These are phyloP conservation scores for Cylindrodendrum hubeiense DNA, from an alignment of 2,329 filamentous ascomycete species.

Conservation along the genomic window DNA sequence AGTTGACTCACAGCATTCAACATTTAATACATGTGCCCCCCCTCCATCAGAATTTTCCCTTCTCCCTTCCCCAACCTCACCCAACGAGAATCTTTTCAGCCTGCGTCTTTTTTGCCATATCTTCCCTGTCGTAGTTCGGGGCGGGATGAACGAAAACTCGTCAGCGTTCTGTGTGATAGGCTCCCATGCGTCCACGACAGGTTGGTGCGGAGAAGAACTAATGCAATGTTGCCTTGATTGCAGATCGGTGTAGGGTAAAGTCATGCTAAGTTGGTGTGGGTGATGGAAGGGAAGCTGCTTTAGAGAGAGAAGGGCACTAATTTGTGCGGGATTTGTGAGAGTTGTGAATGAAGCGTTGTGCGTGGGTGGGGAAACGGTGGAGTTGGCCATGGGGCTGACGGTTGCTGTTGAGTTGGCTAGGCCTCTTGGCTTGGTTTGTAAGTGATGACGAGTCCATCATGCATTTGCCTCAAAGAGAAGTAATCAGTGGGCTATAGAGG, in stretches of 20 bases:
- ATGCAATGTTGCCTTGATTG: conserved; percentile 41
- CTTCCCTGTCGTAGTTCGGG: conserved; percentile 11
- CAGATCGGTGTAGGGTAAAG: conserved; percentile 28
- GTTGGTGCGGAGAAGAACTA: conserved; percentile 22
- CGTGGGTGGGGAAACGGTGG: conserved; percentile 4
- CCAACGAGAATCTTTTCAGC: conserved; percentile 27
- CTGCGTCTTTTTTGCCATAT: conserved; percentile 26
- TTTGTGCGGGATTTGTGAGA: conserved; percentile 30
- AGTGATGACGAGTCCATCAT: not conserved
- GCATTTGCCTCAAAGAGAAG: not conserved
- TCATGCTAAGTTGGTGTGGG: not conserved
- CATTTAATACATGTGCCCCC: not conserved
- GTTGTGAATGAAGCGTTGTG: conserved; percentile 12
- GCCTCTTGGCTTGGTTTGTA: not conserved
- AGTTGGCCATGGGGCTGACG: not conserved
- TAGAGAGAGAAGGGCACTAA: not conserved
- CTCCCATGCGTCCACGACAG: conserved; percentile 34
- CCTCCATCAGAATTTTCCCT: conserved; percentile 13
- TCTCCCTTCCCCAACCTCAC: not conserved
- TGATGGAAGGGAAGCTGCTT: conserved; percentile 13
- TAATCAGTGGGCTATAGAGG: not conserved
- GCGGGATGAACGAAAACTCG: conserved; percentile 28
- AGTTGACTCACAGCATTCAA: not conserved
- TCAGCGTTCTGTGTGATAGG: conserved; percentile 32
- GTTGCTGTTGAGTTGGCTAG: not conserved